phyloP scores from a whole-genome alignment of 768 basidiomycete genomes.

The Rhodotorula taiwanensis region DNA sequence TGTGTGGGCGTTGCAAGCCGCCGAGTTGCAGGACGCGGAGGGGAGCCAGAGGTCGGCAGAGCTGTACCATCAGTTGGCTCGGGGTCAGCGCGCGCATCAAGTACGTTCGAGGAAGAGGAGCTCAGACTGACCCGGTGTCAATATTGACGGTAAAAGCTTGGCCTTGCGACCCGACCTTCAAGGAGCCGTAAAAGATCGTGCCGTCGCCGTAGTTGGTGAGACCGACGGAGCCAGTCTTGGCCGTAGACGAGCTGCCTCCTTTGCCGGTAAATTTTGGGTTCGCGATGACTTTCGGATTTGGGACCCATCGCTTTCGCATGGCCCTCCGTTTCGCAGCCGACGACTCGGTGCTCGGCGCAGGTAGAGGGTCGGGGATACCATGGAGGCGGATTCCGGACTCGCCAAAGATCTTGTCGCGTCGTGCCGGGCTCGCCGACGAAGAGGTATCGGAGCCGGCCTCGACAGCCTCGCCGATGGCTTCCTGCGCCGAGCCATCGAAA shows the following conservation, averaged over 20 bases:
- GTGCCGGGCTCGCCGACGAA: background rate
- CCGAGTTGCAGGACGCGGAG: constrained; percentile 27
- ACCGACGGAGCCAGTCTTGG: constrained; percentile 1
- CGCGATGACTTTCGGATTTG: constrained; percentile 19
- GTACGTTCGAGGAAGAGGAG: no score
- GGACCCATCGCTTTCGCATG: constrained; percentile 10
- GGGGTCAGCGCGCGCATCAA: no score
- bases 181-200: constrained; percentile 16
- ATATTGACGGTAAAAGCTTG: constrained; percentile 23
- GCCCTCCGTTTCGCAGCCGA: constrained; percentile 12
- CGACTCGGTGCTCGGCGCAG: constrained; percentile 1
- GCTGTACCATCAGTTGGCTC: no score
- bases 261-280: constrained; percentile 9
- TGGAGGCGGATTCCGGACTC: background rate
- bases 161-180: constrained; percentile 21
- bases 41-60: constrained; percentile 40
- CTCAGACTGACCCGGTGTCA: constrained; percentile 25
- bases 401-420: constrained; percentile 7
- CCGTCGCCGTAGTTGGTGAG: constrained; percentile 11
- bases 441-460: no score
- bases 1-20: constrained; percentile 44
- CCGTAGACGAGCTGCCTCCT: background rate
- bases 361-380: background rate
- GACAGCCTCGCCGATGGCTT: background rate
- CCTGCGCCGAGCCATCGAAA: background rate